Evolutionary conservation across 2,329 filamentous ascomycete genomes (phyloP).

Genomic region (Xylariaceae sp.): DNA sequence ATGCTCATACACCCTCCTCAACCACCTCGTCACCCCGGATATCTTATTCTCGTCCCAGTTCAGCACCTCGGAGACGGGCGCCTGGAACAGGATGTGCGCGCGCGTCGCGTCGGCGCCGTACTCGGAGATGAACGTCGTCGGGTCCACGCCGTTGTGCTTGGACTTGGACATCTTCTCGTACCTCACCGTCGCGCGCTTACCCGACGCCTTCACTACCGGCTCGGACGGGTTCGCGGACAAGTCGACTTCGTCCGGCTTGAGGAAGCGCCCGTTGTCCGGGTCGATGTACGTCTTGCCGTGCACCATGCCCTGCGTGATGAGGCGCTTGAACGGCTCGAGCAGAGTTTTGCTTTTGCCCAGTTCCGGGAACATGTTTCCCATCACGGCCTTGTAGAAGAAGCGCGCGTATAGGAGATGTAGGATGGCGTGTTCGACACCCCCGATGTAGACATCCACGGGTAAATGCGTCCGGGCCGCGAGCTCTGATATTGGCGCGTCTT

Average conservation of each 20-base stretch:
- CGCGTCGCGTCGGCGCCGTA: constrained; percentile 80
- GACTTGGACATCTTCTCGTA: constrained; percentile 96
- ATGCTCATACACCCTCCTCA: constrained; percentile 60
- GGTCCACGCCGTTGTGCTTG: constrained; percentile 88
- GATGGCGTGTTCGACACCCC: constrained; percentile 86
- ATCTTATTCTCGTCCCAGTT: constrained; percentile 88
- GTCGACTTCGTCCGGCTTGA: constrained; percentile 71
- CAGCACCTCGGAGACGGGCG: constrained; percentile 74
- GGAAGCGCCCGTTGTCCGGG: constrained; percentile 67
- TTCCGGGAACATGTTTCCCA: constrained; percentile 47
- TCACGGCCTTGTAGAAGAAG: constrained; percentile 84
- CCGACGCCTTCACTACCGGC: constrained; percentile 59
- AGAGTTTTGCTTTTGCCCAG: no score
- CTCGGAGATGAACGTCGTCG: constrained; percentile 62
- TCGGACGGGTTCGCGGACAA: constrained; percentile 46
- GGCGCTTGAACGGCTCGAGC: constrained; percentile 61
- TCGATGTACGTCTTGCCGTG: constrained; percentile 80
- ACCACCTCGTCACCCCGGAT: constrained; percentile 74
- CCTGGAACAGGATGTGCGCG: constrained; percentile 84
- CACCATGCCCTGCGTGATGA: constrained; percentile 90
- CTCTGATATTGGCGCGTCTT: constrained; percentile 55
- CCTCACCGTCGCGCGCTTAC: constrained; percentile 53
- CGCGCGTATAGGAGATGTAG: constrained; percentile 83
- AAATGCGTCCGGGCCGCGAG: constrained; percentile 50
- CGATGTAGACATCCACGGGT: constrained; percentile 83